Base-by-base conservation (phyloP, 805 yeast species). In the Yarrowia bubula region DNA sequence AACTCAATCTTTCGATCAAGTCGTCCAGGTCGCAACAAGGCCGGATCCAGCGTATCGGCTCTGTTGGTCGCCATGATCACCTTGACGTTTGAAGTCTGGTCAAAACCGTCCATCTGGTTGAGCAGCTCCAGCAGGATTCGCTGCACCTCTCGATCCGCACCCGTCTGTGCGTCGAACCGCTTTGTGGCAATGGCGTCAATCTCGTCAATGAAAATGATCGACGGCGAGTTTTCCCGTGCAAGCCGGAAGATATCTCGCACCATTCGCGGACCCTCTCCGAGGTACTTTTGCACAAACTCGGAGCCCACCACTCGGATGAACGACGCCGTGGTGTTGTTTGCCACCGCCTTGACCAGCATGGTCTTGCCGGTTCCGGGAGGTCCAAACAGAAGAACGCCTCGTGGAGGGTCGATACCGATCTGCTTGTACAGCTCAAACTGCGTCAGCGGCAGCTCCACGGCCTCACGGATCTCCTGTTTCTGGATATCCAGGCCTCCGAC, bases 351-450 rank as follows among this genome's bases (percentile, higher is more conserved):
- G 57, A 95, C 99, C 75, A 95, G 83, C 98, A 95, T 92, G 22
- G 99, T 95, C 77, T 95, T 95, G 73, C 99, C 99, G 1, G 99
- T 95, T 75, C 99, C 99, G 55, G 99, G 99, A 10, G 99, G 98
- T n/a, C 99, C 99, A 77, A 95, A 95, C 67, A 95, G 81, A 70
- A 95, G 79, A 35, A 95, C 99, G 72, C 99, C 99, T 70, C 98
- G 86, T 68, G 99, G 99, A 17, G 99, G 99, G 73, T 95, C 98
- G 69, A 95, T 92, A 78, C 99, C 99, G 73, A 95, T 95, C 78
- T 95, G 98, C 73, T 90, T 89, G 78, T 95, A 95, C 69, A 96
- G 81, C 72, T 96, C 99, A 42, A 95, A 96, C 75, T 95, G 98
- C 14, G 96, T 89, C 72, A 95, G 83, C 11, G 99, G 99, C 71